Evolutionary conservation across 2,329 filamentous ascomycete genomes (phyloP).

Genomic region (Aspergillus phoenicis): DNA sequence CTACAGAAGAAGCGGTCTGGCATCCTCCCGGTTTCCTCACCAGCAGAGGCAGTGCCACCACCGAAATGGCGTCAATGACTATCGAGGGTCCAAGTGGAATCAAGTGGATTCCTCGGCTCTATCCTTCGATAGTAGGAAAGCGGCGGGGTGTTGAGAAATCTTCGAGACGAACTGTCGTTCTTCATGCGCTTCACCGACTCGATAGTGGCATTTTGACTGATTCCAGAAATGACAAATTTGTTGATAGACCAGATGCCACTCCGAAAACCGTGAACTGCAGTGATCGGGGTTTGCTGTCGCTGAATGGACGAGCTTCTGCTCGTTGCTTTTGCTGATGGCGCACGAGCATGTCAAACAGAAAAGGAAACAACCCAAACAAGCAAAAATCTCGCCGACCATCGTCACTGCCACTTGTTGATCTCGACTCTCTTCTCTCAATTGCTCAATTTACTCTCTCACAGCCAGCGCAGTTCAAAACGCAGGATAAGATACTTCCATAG

Average conservation of each 20-base stretch:
- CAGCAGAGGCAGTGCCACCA: neutral
- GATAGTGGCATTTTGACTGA: neutral
- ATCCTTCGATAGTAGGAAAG: constrained; percentile 2
- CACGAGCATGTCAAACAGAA: neutral
- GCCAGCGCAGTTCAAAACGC: too few species aligned
- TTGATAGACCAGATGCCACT: neutral
- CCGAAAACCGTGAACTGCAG: neutral
- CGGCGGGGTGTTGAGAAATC: neutral
- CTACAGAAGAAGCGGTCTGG: constrained; percentile 10
- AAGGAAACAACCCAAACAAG: neutral
- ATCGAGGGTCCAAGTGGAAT: neutral
- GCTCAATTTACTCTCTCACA: too few species aligned
- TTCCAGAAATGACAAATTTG: neutral
- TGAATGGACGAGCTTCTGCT: neutral
- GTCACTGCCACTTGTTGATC: too few species aligned
- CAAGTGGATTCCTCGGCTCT: neutral
- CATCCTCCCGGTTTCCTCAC: neutral
- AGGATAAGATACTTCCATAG: too few species aligned
- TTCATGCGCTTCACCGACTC: neutral
- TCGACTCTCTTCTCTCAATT: too few species aligned
- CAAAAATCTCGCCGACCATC: too few species aligned
- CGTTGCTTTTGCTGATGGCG: neutral
- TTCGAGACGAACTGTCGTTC: neutral
- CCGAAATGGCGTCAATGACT: neutral
- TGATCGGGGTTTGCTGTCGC: neutral